phyloP scores from a whole-genome alignment of 2,329 filamentous ascomycete genomes.

The Neonectria faginata region DNA sequence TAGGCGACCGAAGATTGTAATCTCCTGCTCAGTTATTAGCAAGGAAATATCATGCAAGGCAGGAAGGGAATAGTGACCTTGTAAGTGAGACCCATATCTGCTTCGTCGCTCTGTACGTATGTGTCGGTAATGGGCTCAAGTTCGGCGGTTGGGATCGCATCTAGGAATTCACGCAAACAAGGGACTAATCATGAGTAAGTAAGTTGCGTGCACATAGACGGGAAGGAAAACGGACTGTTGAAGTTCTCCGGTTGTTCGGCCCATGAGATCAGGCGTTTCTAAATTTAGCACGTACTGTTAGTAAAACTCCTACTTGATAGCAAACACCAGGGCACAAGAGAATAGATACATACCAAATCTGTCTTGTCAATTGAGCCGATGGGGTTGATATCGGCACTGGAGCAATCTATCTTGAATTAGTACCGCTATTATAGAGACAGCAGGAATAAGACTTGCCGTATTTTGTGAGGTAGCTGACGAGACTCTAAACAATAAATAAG shows the following conservation, averaged over 20 bases:
- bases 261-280: conserved; percentile 67
- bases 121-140: conserved; percentile 56
- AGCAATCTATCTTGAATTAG: conserved; percentile 40
- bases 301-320: too few species aligned
- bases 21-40: neutral
- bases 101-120: conserved; percentile 53
- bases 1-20: conserved; percentile 50
- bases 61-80: conserved; percentile 17
- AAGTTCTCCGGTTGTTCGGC: conserved; percentile 60
- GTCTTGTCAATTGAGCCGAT: conserved; percentile 60
- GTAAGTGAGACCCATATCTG: conserved; percentile 59
- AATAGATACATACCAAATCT: conserved; percentile 63
- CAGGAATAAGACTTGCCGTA: conserved; percentile 10
- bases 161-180: conserved; percentile 71
- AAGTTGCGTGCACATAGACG: neutral
- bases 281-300: neutral
- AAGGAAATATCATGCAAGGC: too few species aligned
- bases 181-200: conserved; percentile 56
- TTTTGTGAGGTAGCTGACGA: conserved; percentile 16
- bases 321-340: neutral
- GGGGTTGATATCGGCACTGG: conserved; percentile 56
- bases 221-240: conserved; percentile 38
- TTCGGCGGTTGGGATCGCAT: conserved; percentile 67
- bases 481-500: neutral
- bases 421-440: neutral